Conservation (phyloP, 2,329 filamentous ascomycete genomes). For the Basipetospora sp. region DNA sequence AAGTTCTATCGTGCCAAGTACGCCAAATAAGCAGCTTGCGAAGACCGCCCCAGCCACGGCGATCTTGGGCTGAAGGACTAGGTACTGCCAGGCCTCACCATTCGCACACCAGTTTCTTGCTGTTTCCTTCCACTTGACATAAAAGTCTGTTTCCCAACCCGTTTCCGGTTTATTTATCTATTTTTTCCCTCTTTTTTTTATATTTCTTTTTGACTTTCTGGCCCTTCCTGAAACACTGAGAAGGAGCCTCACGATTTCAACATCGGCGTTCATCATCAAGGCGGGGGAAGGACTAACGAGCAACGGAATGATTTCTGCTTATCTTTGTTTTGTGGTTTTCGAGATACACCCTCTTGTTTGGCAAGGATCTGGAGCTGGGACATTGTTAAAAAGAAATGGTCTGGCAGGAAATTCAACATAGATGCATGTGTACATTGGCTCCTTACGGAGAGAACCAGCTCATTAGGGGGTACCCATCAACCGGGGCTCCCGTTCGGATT, state of each 20-base stretch:
- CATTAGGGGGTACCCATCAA: constrained; percentile 11
- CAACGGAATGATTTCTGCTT: constrained; percentile 5
- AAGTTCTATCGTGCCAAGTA: constrained; percentile 92
- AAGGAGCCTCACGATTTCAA: constrained; percentile 35
- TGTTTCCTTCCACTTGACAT: constrained; percentile 6
- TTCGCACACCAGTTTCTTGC: constrained; percentile 3
- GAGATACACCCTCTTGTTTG: constrained; percentile 7
- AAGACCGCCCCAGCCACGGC: neutral
- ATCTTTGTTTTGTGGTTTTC: constrained; percentile 7
- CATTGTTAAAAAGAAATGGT: constrained; percentile 8
- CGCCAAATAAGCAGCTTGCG: constrained; percentile 39
- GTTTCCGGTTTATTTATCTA: too few species aligned
- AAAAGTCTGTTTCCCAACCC: too few species aligned
- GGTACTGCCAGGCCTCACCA: constrained; percentile 1
- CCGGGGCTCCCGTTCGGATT: constrained; percentile 9
- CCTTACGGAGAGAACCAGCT: constrained; percentile 8
- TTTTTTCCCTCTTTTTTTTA: constrained; percentile 9
- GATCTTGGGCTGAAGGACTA: too few species aligned
- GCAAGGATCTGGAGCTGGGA: constrained; percentile 10
- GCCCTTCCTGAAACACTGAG: too few species aligned
- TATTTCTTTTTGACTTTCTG: constrained; percentile 13
- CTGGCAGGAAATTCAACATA: constrained; percentile 12
- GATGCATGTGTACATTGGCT: constrained; percentile 7
- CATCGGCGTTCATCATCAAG: constrained; percentile 35
- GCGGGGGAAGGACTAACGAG: constrained; percentile 3